Evolutionary conservation across 2,329 filamentous ascomycete species (phyloP), one percentile per base, ranked within the genome.

Genomic region (Aureobasidium sp.): DNA sequence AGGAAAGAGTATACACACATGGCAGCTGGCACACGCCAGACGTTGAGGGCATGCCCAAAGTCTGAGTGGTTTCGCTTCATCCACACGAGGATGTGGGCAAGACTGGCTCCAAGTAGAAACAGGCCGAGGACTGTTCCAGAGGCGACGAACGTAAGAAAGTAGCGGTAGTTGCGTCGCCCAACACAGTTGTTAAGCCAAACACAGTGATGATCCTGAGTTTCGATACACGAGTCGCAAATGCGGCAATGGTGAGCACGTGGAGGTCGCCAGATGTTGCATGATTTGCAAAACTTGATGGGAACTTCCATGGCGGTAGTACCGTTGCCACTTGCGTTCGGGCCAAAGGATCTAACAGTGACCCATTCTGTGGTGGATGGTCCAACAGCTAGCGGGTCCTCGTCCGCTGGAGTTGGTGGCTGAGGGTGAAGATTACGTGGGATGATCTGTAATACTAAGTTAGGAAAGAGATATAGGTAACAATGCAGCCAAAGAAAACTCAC

Each of bases 171-270:
- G 69, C 94, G 90, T 66, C 93, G 88, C 47, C 94, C 94, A 54
- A 99, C 88, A 69, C 94, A 99, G 74, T 99, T 99, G 77, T 99
- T 99, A 65, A 99, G 84, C 94, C 94, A 99, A 16, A 97, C 92
- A 70, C 94, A 99, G 75, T 99, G 94, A 71, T 99, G 94, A 71
- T 99, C 94, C 67, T 97, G 91, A 0, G 91, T 96, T 75, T 99
- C 94, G 63, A 99, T 85, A 73, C 94, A 99, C 74, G 95, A 97
- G 76, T 99, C 93, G 76, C 94, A 99, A 32, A 96, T 83, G 62
- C 94, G 89, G 76, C 94, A 99, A 76, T 99, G 94, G 72, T 99
- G 95, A 62, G 91, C 91, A 63, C 94, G 89, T 32, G 93, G 92
- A 37, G 94, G 94, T 2, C 94, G 89, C 94, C 94, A 99, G 67